Conservation (phyloP, 306 rosid species). For the Oxytropis ochrocephala region DNA sequence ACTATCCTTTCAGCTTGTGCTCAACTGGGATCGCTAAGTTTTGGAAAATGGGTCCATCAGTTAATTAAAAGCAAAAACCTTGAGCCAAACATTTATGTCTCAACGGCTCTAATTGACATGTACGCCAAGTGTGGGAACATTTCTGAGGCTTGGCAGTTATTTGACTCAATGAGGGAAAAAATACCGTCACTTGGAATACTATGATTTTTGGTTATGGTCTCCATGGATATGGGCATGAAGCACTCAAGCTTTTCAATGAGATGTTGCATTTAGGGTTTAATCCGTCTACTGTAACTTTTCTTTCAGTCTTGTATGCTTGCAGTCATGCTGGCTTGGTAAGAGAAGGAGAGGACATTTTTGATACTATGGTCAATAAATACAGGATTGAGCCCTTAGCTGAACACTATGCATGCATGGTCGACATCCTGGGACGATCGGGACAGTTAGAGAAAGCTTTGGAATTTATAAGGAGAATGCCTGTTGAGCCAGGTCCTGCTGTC, state of each 20-base stretch:
- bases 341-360: slow-evolving; percentile 71
- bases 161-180: slow-evolving; percentile 66
- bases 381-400: slow-evolving; percentile 62
- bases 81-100: slow-evolving; percentile 67
- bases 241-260: slow-evolving; percentile 61
- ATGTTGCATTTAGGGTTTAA: slow-evolving; percentile 53
- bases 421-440: slow-evolving; percentile 91
- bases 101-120: slow-evolving; percentile 85
- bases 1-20: slow-evolving; percentile 94
- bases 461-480: slow-evolving; percentile 68
- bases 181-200: slow-evolving; percentile 87
- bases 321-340: slow-evolving; percentile 89
- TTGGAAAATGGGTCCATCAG: slow-evolving; percentile 83
- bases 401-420: slow-evolving; percentile 98
- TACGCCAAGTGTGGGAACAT: slow-evolving; percentile 91
- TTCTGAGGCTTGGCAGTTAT: slow-evolving; percentile 60
- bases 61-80: slow-evolving; percentile 62
- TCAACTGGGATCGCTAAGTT: slow-evolving; percentile 79
- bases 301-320: slow-evolving; percentile 82
- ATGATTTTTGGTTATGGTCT: slow-evolving; percentile 94
- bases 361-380: slow-evolving; percentile 59
- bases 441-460: slow-evolving; percentile 65
- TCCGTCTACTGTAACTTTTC: slow-evolving; percentile 74
- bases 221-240: slow-evolving; percentile 82
- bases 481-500: slow-evolving; percentile 77